Base-by-base conservation (phyloP, 1,284 basidiomycete genomes). In the Ceratobasidium sp. region DNA sequence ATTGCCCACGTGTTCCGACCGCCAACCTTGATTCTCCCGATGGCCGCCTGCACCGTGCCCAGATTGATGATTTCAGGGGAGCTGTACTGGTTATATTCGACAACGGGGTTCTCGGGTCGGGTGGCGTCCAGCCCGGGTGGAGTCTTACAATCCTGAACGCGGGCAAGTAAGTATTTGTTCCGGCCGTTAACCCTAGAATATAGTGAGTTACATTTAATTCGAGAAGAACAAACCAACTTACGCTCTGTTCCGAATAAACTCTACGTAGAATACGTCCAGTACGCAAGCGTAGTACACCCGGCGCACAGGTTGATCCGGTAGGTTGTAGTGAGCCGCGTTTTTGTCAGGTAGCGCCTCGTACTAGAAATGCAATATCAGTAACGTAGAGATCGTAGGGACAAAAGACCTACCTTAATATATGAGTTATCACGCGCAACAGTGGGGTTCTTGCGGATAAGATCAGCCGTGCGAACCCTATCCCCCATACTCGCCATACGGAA, bases 401-500 rank as follows among this genome's bases (percentile, higher is more conserved):
- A 17, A 4, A 17, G 4, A 26, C 68, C 9, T 57, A 66, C 73
- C 38, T 38, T 26, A 15, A 75, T 46, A 38, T 46, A 75, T 33
- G 73, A 75, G 40, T 75, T 75, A 40, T 75, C 73, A 10, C 62
- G 73, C n/a, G n/a, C n/a, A 1, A 38, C 65, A 15, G 46, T 28
- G 4, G 20, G 62, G 78, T 17, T 80, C 52, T 3, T 81, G 71
- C 10, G 73, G 62, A 78, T 78, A 80, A 28, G 77, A 46, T 46
- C 57, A 2, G 70, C 70, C 15, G 33, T 44, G 20, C 57, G 70
- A 28, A 73, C 12, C 13, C 70, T 38, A 50, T 73, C 70, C 7
- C 62, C 73, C 26, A 48, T 46, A 7, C 44, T 28, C 9, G 46
- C 62, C 48, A 65, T 40, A 23, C 73, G 73, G n/a, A 75, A 75